These are phyloP conservation scores for Tricholomella constricta DNA, from an alignment of 768 basidiomycete species.

Conservation along the genomic window DNA sequence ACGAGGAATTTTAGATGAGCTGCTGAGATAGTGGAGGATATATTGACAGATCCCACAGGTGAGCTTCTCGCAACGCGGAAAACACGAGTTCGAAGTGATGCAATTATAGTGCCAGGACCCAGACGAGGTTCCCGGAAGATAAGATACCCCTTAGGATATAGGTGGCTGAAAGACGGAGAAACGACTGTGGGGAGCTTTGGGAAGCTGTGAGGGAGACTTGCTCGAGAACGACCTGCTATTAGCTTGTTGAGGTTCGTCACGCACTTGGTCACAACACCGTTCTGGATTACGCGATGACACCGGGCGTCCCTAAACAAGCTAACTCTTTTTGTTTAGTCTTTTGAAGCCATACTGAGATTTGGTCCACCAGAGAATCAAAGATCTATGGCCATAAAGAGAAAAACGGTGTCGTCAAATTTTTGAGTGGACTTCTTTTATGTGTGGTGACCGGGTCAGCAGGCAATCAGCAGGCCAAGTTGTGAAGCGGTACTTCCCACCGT, in stretches of 20 bases:
- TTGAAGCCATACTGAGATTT: background rate
- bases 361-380: no score
- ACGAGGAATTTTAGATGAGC: background rate
- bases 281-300: background rate
- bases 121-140: slow-evolving; percentile 7
- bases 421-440: no score
- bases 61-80: slow-evolving; percentile 17
- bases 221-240: background rate
- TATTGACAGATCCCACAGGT: background rate
- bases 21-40: background rate
- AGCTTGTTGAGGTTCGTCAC: background rate
- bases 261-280: background rate
- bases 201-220: background rate
- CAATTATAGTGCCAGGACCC: slow-evolving; percentile 7
- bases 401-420: no score
- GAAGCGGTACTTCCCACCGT: background rate
- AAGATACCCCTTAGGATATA: background rate
- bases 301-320: background rate
- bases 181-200: background rate
- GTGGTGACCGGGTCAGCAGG: background rate
- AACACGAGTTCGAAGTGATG: slow-evolving; percentile 16
- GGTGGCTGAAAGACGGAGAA: background rate
- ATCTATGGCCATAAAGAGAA: no score
- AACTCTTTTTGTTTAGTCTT: background rate
- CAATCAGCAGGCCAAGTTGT: background rate